phyloP scores from a whole-genome alignment of 2,329 filamentous ascomycete genomes.

The Exophiala bonariae region DNA sequence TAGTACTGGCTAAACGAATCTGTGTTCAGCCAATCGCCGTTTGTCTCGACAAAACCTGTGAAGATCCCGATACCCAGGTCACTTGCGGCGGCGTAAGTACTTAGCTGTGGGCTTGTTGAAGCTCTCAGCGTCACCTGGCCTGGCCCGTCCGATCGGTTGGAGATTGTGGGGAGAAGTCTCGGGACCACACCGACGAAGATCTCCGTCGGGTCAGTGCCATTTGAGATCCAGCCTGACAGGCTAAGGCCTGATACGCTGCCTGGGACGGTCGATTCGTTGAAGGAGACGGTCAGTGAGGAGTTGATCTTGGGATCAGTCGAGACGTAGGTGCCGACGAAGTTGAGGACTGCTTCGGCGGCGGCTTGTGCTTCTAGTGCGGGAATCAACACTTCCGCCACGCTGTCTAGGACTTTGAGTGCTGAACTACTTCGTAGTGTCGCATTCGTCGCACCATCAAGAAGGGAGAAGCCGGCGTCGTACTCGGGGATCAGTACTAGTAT shows the following conservation, averaged over 20 bases:
- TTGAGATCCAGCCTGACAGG: slow-evolving; percentile 18
- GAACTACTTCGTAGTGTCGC: slow-evolving; percentile 40
- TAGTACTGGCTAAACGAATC: slow-evolving; percentile 25
- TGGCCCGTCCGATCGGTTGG: slow-evolving; percentile 2
- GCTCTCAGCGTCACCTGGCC: slow-evolving; percentile 26
- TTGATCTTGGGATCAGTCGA: slow-evolving; percentile 28
- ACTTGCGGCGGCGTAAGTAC: neutral
- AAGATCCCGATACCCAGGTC: slow-evolving; percentile 1
- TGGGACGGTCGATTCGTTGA: slow-evolving; percentile 15
- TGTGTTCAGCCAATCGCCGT: slow-evolving; percentile 13
- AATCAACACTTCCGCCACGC: slow-evolving; percentile 32
- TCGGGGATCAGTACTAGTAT: slow-evolving; percentile 45
- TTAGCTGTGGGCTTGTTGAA: slow-evolving; percentile 8
- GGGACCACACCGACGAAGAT: slow-evolving; percentile 10
- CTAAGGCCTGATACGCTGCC: slow-evolving; percentile 14
- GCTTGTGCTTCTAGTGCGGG: slow-evolving; percentile 36
- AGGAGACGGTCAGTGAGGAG: slow-evolving; percentile 29
- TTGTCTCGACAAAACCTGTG: neutral
- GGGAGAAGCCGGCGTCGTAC: slow-evolving; percentile 45
- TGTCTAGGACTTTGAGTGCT: slow-evolving; percentile 42
- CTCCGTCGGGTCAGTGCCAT: slow-evolving; percentile 11
- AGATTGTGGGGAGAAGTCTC: slow-evolving; percentile 28
- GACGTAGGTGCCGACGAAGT: slow-evolving; percentile 32
- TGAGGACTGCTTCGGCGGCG: slow-evolving; percentile 29
- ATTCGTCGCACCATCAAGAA: slow-evolving; percentile 42